Base-by-base conservation (phyloP, 805 yeast genomes). In the Millerozyma miso region DNA sequence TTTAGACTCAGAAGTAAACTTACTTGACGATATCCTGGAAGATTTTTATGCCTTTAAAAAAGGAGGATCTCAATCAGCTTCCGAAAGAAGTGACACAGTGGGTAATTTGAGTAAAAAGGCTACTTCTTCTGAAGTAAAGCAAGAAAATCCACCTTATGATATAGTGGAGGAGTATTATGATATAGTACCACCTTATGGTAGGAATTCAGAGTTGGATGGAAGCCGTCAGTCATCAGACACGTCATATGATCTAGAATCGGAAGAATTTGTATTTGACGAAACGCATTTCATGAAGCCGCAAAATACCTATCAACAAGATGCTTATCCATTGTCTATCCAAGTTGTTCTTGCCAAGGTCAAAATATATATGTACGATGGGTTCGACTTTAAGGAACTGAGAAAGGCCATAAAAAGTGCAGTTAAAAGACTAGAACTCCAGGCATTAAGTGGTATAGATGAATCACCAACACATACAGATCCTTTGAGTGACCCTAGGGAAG, bases 341-440 rank as follows among this genome's bases (percentile, higher is more conserved):
- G 44, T 70, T 6, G 65, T 67, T 35, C 54, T 74, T 4, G 57
- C 72, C 2, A 72, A 71, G 38, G 60, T 69, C 0, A 56, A 53
- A 1, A 53, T 85, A 2, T 76, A 71, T 39, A 62, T 91, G 15
- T 81, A 77, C 58, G 99, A 93, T 65, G 99, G 99, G 0, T 93
- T 83, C 56, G 98, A 93, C 53, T 89, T 97, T 95, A 76, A 76
- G 42, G 77, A 79, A 35, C 88, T 98, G 0, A 73, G 95, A 44
- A 71, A 69, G 18, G 71, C 81, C 0, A 82, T 93, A 20, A 67
- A 71, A 8, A 76, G 73, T n/a, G 85, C 87, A 0, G 81, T 90
- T 0, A 76, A 75, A 41, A 64, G 76, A 8, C 76, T 88, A 5
- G 88, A 83, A 50, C 67, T 61, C 4, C 71, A 67, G 34, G 81